Evolutionary conservation across 805 yeast species (phyloP).

Genomic region (Saccharomycopsis sp.): DNA sequence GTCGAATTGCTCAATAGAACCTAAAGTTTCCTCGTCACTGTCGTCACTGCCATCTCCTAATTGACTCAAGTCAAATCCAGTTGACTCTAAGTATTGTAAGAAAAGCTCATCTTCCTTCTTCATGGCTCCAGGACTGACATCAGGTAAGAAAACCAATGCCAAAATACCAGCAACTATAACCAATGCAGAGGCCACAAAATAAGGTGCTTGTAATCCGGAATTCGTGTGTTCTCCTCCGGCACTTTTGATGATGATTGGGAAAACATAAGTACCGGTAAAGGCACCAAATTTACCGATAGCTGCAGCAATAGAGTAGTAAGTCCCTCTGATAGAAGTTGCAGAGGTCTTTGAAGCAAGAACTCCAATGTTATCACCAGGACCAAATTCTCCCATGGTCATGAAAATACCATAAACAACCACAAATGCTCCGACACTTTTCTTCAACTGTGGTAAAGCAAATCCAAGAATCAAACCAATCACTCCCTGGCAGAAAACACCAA

Average conservation of each 20-base stretch:
- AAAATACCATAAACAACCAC: slow-evolving; percentile 87
- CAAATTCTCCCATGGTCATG: slow-evolving; percentile 83
- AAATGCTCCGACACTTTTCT: slow-evolving; percentile 64
- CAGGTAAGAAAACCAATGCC: slow-evolving; percentile 67
- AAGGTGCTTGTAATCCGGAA: slow-evolving; percentile 66
- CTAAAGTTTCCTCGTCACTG: not conserved
- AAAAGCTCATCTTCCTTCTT: slow-evolving; percentile 70
- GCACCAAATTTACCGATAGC: slow-evolving; percentile 92
- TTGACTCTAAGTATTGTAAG: slow-evolving; percentile 52
- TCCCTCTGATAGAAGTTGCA: slow-evolving; percentile 85
- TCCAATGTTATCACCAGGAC: slow-evolving; percentile 92
- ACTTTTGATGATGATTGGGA: slow-evolving; percentile 68
- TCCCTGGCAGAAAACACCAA: slow-evolving; percentile 70
- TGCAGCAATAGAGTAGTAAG: slow-evolving; percentile 86
- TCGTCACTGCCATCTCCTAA: slow-evolving; percentile 35
- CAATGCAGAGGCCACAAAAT: slow-evolving; percentile 73
- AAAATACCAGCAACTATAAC: slow-evolving; percentile 66
- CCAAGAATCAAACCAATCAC: slow-evolving; percentile 81
- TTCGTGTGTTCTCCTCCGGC: slow-evolving; percentile 47
- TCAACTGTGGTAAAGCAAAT: slow-evolving; percentile 51
- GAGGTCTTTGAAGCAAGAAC: slow-evolving; percentile 78
- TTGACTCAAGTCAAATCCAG: slow-evolving; percentile 64
- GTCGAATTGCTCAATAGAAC: not conserved
- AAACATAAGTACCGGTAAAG: slow-evolving; percentile 81
- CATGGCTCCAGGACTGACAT: slow-evolving; percentile 79